Evolutionary conservation across 2,329 filamentous ascomycete species (phyloP), one percentile per base, ranked within the genome.

Genomic region (Colletotrichum agaves): DNA sequence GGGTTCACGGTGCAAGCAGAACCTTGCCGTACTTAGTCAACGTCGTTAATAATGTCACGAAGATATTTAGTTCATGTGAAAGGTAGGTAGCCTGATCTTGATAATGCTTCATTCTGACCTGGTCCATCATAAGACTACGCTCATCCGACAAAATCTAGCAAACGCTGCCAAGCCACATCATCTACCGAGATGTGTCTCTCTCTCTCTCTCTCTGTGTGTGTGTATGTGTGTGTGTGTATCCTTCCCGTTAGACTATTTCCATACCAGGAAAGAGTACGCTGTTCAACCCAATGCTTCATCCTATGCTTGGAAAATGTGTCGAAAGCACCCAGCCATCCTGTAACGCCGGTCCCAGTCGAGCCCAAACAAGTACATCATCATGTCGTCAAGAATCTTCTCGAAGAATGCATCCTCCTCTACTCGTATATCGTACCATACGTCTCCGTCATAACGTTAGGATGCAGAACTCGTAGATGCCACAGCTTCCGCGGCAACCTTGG

Each of bases 401-500:
- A 50, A 41, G 35, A 57, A 41, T 52, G 44, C 43, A 23, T 37
- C 56, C 62, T 27, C 56, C 56, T 57, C 62, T 55, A 35, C 57
- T 55, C 66, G 21, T 62, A 65, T 67, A 69, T 66, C 62, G 43
- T 61, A 61, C 50, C 62, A 56, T 67, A 50, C 55, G 39, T 70
- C 58, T 27, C 72, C 55, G 27, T 59, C n/a, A 31, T 17, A 27
- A 8, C 2, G 7, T 65, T 23, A 68, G 17, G 61, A 41, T 35
- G 46, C 13, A n/a, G 52, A 47, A 13, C 46, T 21, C 8, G 23
- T 47, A 33, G 39, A 10, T 31, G 53, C 55, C 35, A 56, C 66
- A 12, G 78, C 63, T 83, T 82, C 68, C 78, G 79, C 70, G 83
- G 82, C 47, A 27, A 88, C 82, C 75, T 85, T 87, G 69, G 84